These are phyloP conservation scores for Suillus spraguei DNA, from an alignment of 768 basidiomycete genomes.

Conservation along the genomic window DNA sequence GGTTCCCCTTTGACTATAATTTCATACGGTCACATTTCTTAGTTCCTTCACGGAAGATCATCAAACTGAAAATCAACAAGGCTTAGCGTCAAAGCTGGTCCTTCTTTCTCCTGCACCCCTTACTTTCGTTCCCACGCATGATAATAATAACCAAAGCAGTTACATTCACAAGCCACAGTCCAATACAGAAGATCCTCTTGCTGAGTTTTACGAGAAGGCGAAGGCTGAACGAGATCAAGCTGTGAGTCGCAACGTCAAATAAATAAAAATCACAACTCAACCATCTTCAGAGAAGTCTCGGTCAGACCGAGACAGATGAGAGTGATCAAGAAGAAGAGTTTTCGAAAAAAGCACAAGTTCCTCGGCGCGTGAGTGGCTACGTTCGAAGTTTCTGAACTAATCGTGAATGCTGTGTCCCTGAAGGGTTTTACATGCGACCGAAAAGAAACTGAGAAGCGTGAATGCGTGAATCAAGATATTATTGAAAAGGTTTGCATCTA, in stretches of 20 bases:
- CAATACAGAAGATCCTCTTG: slow-evolving; percentile 53
- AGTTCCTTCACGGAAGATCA: not conserved
- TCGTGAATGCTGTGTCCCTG: not conserved
- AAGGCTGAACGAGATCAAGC: slow-evolving; percentile 47
- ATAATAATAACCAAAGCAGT: slow-evolving; percentile 7
- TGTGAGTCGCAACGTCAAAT: slow-evolving; percentile 32
- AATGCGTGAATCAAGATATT: slow-evolving; percentile 69
- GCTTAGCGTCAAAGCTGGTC: slow-evolving; percentile 9
- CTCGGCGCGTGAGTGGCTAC: not conserved
- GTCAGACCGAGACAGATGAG: slow-evolving; percentile 39
- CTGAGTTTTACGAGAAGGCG: slow-evolving; percentile 64
- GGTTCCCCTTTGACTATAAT: not conserved
- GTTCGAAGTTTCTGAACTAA: not conserved
- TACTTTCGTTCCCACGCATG: slow-evolving; percentile 13
- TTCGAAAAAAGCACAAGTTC: slow-evolving; percentile 14
- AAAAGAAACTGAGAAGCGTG: slow-evolving; percentile 36
- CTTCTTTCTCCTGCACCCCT: slow-evolving; percentile 30
- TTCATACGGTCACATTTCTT: not conserved
- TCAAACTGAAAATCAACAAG: not conserved
- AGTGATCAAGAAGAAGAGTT: slow-evolving; percentile 25
- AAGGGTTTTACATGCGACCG: slow-evolving; percentile 73
- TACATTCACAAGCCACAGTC: slow-evolving; percentile 27
- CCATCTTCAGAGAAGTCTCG: slow-evolving; percentile 39
- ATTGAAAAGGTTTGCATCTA: slow-evolving; percentile 61
- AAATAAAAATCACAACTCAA: slow-evolving; percentile 16